Evolutionary conservation across 2,329 filamentous ascomycete genomes (phyloP).

Genomic region (Cladosporium sp.): DNA sequence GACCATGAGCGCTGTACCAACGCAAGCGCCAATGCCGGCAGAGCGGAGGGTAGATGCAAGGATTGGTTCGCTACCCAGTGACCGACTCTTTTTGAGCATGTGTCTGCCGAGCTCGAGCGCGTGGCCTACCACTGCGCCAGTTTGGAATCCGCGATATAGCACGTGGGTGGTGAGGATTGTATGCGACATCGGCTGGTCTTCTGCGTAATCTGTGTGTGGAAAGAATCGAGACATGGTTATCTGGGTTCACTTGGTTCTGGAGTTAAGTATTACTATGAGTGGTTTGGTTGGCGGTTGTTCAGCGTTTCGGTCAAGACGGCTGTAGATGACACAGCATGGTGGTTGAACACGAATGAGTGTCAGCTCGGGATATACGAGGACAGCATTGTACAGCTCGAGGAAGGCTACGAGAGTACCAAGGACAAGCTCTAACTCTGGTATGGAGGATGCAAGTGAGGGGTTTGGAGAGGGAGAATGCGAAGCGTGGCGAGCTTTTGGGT

Average conservation of each 20-base stretch:
- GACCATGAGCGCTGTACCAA: constrained; percentile 43
- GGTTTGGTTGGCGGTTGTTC: background rate
- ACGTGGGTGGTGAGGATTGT: constrained; percentile 58
- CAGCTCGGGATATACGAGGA: too few species aligned
- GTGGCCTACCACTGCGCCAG: constrained; percentile 47
- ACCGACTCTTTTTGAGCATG: constrained; percentile 20
- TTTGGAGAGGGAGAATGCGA: too few species aligned
- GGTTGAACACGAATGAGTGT: too few species aligned
- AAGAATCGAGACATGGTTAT: constrained; percentile 50
- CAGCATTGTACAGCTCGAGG: too few species aligned
- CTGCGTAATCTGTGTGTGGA: constrained; percentile 54
- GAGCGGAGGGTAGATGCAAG: constrained; percentile 31
- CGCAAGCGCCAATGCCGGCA: constrained; percentile 36
- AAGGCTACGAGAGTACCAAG: too few species aligned
- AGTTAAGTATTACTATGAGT: background rate
- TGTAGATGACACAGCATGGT: background rate
- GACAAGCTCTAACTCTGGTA: too few species aligned
- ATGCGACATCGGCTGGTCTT: constrained; percentile 55
- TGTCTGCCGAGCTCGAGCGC: constrained; percentile 31
- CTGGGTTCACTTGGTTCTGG: background rate
- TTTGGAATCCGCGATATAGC: constrained; percentile 51
- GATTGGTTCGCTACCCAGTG: constrained; percentile 13
- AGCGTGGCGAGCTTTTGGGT: too few species aligned
- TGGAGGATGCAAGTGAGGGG: too few species aligned
- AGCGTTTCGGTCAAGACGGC: background rate